Evolutionary conservation across 345 rosid species (phyloP).

Genomic region (Alliaria petiolata): DNA sequence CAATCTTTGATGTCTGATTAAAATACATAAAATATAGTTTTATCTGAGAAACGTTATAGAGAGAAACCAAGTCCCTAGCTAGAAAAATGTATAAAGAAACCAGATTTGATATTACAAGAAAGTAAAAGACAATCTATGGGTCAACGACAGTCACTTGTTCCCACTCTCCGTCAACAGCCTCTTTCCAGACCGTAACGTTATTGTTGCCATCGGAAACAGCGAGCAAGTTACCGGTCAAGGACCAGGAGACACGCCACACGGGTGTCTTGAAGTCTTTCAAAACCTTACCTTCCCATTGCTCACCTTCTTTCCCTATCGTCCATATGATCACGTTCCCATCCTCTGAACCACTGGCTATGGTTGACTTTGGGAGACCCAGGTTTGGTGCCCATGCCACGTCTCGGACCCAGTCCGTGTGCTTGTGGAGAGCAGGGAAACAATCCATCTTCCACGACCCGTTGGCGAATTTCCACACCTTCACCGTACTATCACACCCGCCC

Average conservation of each 20-base stretch:
- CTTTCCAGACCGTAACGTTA: constrained; percentile 59
- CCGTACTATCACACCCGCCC: constrained; percentile 58
- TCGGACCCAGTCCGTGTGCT: constrained; percentile 64
- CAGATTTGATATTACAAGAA: constrained; percentile 7
- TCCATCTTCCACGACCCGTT: constrained; percentile 64
- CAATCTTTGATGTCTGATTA: background rate
- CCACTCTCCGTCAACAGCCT: constrained; percentile 60
- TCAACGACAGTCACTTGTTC: constrained; percentile 51
- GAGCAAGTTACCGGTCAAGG: constrained; percentile 54
- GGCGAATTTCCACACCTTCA: constrained; percentile 55
- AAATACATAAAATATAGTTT: background rate
- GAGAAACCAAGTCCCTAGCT: background rate
- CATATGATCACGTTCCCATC: constrained; percentile 62
- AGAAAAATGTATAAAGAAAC: constrained; percentile 1
- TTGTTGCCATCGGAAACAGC: constrained; percentile 58
- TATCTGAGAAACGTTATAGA: background rate
- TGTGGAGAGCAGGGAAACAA: constrained; percentile 55
- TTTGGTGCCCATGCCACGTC: constrained; percentile 76
- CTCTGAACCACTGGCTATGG: constrained; percentile 61
- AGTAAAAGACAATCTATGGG: constrained; percentile 22
- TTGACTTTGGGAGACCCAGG: constrained; percentile 61
- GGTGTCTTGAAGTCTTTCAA: constrained; percentile 62
- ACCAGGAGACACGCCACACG: constrained; percentile 62
- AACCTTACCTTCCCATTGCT: constrained; percentile 55
- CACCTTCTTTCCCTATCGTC: constrained; percentile 55